Evolutionary conservation across 495 filamentous ascomycete genomes (phyloP).

Genomic region (Cairneyella variabilis): DNA sequence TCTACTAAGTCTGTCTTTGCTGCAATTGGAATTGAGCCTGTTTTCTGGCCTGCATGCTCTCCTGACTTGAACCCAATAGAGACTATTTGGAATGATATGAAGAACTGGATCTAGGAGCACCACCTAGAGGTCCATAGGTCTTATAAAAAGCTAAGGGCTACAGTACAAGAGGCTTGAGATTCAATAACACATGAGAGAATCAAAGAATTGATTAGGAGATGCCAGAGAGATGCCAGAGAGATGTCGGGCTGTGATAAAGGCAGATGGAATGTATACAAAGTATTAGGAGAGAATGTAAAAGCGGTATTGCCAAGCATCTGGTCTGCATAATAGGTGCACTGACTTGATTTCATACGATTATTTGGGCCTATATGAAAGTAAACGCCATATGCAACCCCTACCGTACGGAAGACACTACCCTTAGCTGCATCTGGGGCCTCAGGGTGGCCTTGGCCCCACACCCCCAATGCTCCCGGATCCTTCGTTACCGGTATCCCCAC

Average conservation of each 20-base stretch:
- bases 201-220: background rate
- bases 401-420: no score
- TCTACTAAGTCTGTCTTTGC: background rate
- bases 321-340: no score
- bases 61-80: slow-evolving; percentile 1
- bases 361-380: no score
- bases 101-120: slow-evolving; percentile 1
- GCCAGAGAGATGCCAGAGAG: no score
- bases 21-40: background rate
- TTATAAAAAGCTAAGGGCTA: background rate
- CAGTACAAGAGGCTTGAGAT: background rate
- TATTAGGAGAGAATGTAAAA: background rate
- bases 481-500: no score
- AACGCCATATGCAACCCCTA: no score
- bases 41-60: background rate
- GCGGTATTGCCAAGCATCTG: background rate
- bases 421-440: no score
- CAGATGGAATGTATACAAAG: background rate
- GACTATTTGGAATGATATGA: slow-evolving; percentile 7
- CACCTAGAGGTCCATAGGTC: background rate
- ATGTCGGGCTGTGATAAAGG: background rate
- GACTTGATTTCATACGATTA: no score
- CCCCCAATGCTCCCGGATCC: no score
- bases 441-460: no score
- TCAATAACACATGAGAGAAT: slow-evolving; percentile 7